Evolutionary conservation across 2,329 filamentous ascomycete species (phyloP), one percentile per base, ranked within the genome.

Genomic region (Cucurbitaria berberidis): DNA sequence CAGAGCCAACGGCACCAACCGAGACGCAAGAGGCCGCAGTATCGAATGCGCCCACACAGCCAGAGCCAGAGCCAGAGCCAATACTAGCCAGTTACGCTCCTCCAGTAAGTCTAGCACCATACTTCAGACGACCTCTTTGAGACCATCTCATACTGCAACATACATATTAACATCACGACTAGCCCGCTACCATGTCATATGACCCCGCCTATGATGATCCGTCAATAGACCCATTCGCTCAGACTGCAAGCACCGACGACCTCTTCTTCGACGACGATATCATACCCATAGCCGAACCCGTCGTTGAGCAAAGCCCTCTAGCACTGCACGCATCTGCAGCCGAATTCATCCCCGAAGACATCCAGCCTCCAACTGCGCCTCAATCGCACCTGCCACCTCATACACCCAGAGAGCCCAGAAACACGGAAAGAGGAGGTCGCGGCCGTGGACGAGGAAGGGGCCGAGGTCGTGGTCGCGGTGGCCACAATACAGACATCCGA

Each of bases 221-320:
- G n/a, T 61, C 63, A 10, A 61, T 73, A 13, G 78, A 80, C 48
- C 76, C 80, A 22, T 79, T 80, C 42, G 79, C 80, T 62, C 79
- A 81, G 51, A 79, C 80, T 1, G 77, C 79, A n/a, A 74, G 77
- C 34, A 77, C 78, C 36, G 80, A 82, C 54, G 79, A 82, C 56
- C 71, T 81, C 4, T 81, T 81, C 45, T 81, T 81, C 67, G 79
- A 78, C 62, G 79, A 82, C 49, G 80, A 81, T 62, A 80, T 81
- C 57, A 80, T 74, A 7, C 79, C 79, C 10, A 73, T 79, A 7
- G 66, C 76, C 30, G 73, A 80, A 44, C 76, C 78, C 2, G 67
- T 77, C 9, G 69, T 77, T 1, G 73, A 76, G 58, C 64, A 67
- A 29, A 62, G 60, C 27, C 64, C 66, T 3, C 51, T 59, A 16